Conservation (phyloP, 306 rosid species). For the Dryas octopetala region DNA sequence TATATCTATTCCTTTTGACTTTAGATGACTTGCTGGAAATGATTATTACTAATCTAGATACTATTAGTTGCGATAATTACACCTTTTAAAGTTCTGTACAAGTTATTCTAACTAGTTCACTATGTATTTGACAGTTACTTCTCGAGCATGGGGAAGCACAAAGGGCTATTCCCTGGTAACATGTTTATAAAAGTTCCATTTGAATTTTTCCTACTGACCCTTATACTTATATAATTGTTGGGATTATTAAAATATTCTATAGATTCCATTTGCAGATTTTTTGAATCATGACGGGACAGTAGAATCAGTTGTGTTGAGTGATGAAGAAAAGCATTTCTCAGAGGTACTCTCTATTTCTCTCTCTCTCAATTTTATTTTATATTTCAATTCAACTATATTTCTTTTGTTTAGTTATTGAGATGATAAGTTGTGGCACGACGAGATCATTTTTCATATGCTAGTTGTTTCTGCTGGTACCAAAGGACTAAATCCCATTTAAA, state of each 20-base stretch:
- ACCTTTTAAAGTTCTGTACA: background rate
- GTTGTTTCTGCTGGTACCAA: background rate
- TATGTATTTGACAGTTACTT: conserved; percentile 62
- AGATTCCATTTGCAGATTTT: conserved; percentile 96
- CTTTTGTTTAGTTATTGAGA: background rate
- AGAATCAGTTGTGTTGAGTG: conserved; percentile 67
- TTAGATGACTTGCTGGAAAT: background rate
- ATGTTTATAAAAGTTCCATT: conserved; percentile 18
- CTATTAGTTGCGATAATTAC: conserved; percentile 6
- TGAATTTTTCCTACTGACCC: background rate
- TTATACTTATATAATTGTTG: conserved; percentile 5
- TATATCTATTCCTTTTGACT: conserved; percentile 6
- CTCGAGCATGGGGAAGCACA: conserved; percentile 84
- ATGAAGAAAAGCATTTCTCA: conserved; percentile 58
- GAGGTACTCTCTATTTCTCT: conserved; percentile 48
- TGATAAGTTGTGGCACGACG: background rate
- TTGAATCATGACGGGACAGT: conserved; percentile 68
- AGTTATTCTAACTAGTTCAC: conserved; percentile 27
- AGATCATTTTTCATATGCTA: background rate
- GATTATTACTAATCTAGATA: background rate
- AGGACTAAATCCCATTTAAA: background rate
- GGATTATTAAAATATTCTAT: conserved; percentile 25
- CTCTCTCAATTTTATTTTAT: background rate
- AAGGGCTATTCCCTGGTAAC: conserved; percentile 83
- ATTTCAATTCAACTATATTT: background rate